Percentiles rank a stretch among this genome's conserved stretches.
Conservation (phyloP, 2,329 filamentous ascomycete genomes). For the Hortaea sp. region DNA sequence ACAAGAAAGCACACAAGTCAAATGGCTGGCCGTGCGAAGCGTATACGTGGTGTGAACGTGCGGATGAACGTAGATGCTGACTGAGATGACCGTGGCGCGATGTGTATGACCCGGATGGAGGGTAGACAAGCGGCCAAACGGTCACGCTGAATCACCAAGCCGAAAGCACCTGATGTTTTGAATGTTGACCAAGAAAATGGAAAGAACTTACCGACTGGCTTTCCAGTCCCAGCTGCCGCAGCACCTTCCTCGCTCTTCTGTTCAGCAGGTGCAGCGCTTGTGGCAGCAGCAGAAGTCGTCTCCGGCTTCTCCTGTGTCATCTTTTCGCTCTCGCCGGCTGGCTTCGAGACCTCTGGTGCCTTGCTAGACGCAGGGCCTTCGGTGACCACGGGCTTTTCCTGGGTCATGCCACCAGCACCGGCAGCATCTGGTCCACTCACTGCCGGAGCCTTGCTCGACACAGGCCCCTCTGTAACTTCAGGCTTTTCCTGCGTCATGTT, state of each 20-base stretch:
- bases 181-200: neutral
- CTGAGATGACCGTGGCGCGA: too few relatives aligned
- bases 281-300: neutral
- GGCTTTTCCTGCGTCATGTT: constrained; percentile 5
- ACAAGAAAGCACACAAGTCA: too few relatives aligned
- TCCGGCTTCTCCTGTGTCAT: too few relatives aligned
- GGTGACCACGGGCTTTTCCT: constrained; percentile 21
- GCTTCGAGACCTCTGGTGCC: constrained; percentile 8
- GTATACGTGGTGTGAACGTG: too few relatives aligned
- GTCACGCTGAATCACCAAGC: too few relatives aligned
- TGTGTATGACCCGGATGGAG: too few relatives aligned
- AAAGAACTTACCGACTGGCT: neutral
- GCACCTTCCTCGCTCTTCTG: neutral
- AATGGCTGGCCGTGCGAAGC: too few relatives aligned
- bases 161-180: too few relatives aligned
- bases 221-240: neutral
- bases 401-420: constrained; percentile 5
- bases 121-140: too few relatives aligned
- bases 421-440: constrained; percentile 3
- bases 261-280: too few relatives aligned
- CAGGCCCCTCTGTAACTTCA: constrained; percentile 30
- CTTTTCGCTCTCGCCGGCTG: too few relatives aligned
- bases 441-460: constrained; percentile 22
- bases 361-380: constrained; percentile 29
- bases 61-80: too few relatives aligned